phyloP scores from a whole-genome alignment of 164 flowering plant species.

The Nelumbo lutea region DNA sequence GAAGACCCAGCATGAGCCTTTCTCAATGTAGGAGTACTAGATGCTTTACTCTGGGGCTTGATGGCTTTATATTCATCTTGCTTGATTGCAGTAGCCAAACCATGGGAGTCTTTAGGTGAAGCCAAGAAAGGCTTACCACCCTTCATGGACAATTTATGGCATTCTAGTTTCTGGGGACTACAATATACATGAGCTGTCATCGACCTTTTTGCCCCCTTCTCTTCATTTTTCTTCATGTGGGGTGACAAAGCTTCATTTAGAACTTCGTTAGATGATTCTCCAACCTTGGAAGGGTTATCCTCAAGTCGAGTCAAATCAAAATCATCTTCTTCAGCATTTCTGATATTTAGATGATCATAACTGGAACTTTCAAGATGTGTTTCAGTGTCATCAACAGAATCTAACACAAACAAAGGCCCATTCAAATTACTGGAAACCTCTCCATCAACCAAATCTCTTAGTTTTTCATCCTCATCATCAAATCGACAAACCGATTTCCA shows the following conservation, averaged over 20 bases:
- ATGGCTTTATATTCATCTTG: slow-evolving; percentile 28
- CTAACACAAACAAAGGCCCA: slow-evolving; percentile 18
- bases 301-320: slow-evolving; percentile 9
- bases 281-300: slow-evolving; percentile 21
- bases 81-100: slow-evolving; percentile 19
- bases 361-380: slow-evolving; percentile 15
- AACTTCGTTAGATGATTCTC: slow-evolving; percentile 13
- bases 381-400: slow-evolving; percentile 20
- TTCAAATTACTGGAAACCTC: slow-evolving; percentile 28
- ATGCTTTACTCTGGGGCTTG: slow-evolving; percentile 33
- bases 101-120: slow-evolving; percentile 42
- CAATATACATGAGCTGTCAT: slow-evolving; percentile 11
- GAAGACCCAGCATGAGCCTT: slow-evolving; percentile 29
- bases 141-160: slow-evolving; percentile 26
- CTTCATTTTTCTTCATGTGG: slow-evolving; percentile 24
- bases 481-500: slow-evolving; percentile 58
- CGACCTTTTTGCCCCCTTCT: slow-evolving; percentile 29
- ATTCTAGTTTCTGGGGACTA: slow-evolving; percentile 32
- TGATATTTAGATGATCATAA: slow-evolving; percentile 13
- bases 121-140: slow-evolving; percentile 22
- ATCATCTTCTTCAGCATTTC: slow-evolving; percentile 20
- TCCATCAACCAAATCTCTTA: slow-evolving; percentile 71
- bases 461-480: slow-evolving; percentile 58
- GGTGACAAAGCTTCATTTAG: slow-evolving; percentile 19
- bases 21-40: slow-evolving; percentile 25